Percentiles rank a stretch among this genome's conserved stretches.
Evolutionary conservation across 116 monocot species (phyloP).

Genomic region (Posidonia oceanica): DNA sequence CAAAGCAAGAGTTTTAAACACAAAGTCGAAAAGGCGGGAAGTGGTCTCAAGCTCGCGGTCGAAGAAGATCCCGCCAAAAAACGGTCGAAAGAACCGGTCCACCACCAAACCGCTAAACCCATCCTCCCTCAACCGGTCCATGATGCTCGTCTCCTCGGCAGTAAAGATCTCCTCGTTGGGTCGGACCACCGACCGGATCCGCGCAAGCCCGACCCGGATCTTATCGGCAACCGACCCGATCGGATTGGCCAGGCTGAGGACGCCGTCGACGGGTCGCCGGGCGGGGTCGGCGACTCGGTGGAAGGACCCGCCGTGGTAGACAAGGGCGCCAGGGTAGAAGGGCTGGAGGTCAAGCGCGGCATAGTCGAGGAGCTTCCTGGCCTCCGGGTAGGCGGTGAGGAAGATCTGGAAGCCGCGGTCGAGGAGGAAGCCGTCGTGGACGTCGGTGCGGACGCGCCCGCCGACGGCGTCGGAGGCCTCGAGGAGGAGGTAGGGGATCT

Average conservation of each 20-base stretch:
- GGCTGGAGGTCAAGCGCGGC: slow-evolving; percentile 41
- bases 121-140: slow-evolving; percentile 17
- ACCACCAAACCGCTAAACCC: slow-evolving; percentile 66
- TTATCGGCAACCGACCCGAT: slow-evolving; percentile 74
- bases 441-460: slow-evolving; percentile 87
- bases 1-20: slow-evolving; percentile 73
- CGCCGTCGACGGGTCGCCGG: slow-evolving; percentile 54
- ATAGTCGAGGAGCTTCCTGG: slow-evolving; percentile 54
- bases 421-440: slow-evolving; percentile 72
- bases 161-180: slow-evolving; percentile 33
- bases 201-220: slow-evolving; percentile 48
- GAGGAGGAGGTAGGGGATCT: slow-evolving; percentile 65
- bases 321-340: slow-evolving; percentile 85
- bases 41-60: slow-evolving; percentile 62
- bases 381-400: slow-evolving; percentile 89
- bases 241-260: slow-evolving; percentile 53
- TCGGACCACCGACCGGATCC: slow-evolving; percentile 27
- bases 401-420: slow-evolving; percentile 98
- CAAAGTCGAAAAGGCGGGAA: slow-evolving; percentile 76
- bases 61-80: slow-evolving; percentile 93
- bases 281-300: slow-evolving; percentile 75
- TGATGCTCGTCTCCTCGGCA: slow-evolving; percentile 32
- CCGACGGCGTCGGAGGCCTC: slow-evolving; percentile 71
- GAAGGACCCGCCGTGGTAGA: slow-evolving; percentile 44
- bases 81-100: slow-evolving; percentile 84